Evolutionary conservation across 495 filamentous ascomycete genomes (phyloP).

Genomic region (Tetracladium setigerum): DNA sequence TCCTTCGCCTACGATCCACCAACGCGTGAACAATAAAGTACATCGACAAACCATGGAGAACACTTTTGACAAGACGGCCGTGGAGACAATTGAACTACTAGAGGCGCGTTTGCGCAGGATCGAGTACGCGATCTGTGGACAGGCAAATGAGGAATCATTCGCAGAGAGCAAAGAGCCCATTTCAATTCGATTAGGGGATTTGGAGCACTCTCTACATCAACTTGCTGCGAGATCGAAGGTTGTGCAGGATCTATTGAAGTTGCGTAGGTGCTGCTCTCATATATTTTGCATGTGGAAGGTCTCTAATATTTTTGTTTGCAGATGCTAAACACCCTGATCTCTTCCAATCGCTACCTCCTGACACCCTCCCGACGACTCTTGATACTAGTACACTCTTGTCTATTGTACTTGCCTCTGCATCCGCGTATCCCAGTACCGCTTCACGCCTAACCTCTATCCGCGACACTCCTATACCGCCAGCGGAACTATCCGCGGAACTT

Average conservation of each 20-base stretch:
- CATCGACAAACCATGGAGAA: conserved; percentile 32
- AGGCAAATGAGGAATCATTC: conserved; percentile 21
- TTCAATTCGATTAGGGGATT: conserved; percentile 47
- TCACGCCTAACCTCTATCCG: conserved; percentile 73
- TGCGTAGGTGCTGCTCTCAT: conserved; percentile 23
- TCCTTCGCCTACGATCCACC: too few species aligned
- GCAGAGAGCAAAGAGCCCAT: conserved; percentile 31
- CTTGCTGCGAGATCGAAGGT: conserved; percentile 39
- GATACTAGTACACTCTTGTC: conserved; percentile 33
- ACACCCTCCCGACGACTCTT: conserved; percentile 35
- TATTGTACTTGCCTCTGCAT: conserved; percentile 67
- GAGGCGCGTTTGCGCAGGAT: conserved; percentile 67
- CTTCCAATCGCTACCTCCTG: conserved; percentile 36
- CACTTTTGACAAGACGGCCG: conserved; percentile 40
- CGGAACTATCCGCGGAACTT: conserved; percentile 56
- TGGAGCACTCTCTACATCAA: conserved; percentile 52
- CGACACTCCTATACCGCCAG: conserved; percentile 69
- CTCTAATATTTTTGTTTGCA: conserved; percentile 24
- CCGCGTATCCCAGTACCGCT: conserved; percentile 65
- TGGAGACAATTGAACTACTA: conserved; percentile 66
- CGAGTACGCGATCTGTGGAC: conserved; percentile 66
- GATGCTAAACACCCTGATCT: conserved; percentile 53
- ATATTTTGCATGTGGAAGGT: background rate
- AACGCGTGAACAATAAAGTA: background rate
- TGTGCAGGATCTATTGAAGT: conserved; percentile 41